Evolutionary conservation across 1,139 yeast genomes (phyloP).

Genomic region (Nakaseomyces nivariensis): DNA sequence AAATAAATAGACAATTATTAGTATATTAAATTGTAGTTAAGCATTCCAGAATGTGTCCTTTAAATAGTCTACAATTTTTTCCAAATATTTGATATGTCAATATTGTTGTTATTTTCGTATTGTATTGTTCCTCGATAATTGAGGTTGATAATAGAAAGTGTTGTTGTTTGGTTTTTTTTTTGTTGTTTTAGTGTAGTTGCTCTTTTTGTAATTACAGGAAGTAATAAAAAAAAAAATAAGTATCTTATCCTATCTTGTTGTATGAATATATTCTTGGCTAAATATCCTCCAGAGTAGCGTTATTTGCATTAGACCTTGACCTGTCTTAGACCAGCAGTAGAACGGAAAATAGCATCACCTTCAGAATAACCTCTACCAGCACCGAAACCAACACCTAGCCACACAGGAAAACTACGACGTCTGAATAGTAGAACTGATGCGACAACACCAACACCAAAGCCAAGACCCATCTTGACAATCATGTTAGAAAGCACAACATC

Average conservation of each 20-base stretch:
- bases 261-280: too few species aligned
- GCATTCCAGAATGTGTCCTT: too few species aligned
- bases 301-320: slow-evolving; percentile 32
- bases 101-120: neutral
- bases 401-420: slow-evolving; percentile 94
- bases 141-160: too few species aligned
- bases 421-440: slow-evolving; percentile 85
- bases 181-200: neutral
- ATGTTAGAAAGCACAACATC: slow-evolving; percentile 93
- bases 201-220: neutral
- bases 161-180: too few species aligned
- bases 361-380: slow-evolving; percentile 96
- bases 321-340: slow-evolving; percentile 62
- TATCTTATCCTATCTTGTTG: neutral
- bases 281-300: neutral
- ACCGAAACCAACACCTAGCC: slow-evolving; percentile 95
- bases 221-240: neutral
- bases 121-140: neutral
- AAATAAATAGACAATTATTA: neutral
- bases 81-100: too few species aligned
- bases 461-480: slow-evolving; percentile 92
- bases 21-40: too few species aligned
- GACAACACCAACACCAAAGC: slow-evolving; percentile 93
- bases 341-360: slow-evolving; percentile 94
- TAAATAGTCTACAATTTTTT: too few species aligned